These are phyloP conservation scores for Lithohypha guttulata DNA, from an alignment of 2,329 filamentous ascomycete genomes.

Conservation along the genomic window DNA sequence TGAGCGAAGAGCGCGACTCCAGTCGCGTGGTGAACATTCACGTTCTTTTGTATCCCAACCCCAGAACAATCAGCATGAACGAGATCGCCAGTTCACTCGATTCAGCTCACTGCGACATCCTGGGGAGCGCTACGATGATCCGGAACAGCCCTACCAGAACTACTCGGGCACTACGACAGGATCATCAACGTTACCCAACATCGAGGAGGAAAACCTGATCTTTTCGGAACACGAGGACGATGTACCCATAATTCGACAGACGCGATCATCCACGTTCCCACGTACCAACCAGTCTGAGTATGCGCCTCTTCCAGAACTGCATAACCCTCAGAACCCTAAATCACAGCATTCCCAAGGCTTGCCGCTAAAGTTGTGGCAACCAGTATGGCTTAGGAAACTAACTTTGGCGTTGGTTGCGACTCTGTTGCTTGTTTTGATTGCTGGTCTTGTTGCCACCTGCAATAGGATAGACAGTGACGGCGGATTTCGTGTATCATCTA, in stretches of 20 bases:
- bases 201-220: slow-evolving; percentile 7
- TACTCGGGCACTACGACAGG: not conserved
- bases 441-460: slow-evolving; percentile 17
- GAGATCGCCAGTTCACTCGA: slow-evolving; percentile 7
- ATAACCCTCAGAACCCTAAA: not conserved
- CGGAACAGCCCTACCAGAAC: not conserved
- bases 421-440: slow-evolving; percentile 13
- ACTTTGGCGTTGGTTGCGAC: slow-evolving; percentile 15
- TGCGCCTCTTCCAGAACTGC: not conserved
- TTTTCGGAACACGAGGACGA: slow-evolving; percentile 8
- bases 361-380: slow-evolving; percentile 17
- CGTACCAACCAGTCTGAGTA: not conserved
- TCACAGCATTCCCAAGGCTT: slow-evolving; percentile 6
- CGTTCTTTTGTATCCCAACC: slow-evolving; percentile 1
- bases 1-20: slow-evolving; percentile 5
- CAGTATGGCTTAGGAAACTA: slow-evolving; percentile 18
- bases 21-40: not conserved
- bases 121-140: slow-evolving; percentile 7
- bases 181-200: slow-evolving; percentile 1
- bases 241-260: slow-evolving; percentile 3
- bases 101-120: slow-evolving; percentile 9
- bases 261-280: slow-evolving; percentile 2
- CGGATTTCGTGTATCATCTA: slow-evolving; percentile 14
- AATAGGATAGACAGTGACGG: slow-evolving; percentile 11
- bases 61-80: slow-evolving; percentile 5